Evolutionary conservation across 1,139 yeast species (phyloP).

Genomic region (Yamadazyma dendronema): DNA sequence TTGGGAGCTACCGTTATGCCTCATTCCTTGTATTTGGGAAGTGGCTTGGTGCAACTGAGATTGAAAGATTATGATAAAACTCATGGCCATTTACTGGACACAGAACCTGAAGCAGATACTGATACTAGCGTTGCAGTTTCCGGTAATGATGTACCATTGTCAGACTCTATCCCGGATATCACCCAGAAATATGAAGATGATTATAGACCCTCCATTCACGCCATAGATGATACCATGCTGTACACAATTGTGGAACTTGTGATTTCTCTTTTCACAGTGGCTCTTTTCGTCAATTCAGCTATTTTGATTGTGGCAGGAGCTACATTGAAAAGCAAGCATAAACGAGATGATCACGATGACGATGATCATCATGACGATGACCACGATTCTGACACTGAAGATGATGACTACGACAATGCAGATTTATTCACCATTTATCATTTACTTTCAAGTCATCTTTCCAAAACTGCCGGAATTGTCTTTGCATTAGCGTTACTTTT

Average conservation of each 20-base stretch:
- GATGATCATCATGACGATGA: constrained; percentile 27
- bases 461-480: constrained; percentile 89
- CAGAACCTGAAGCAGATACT: constrained; percentile 2
- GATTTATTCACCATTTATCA: constrained; percentile 85
- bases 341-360: constrained; percentile 9
- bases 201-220: constrained; percentile 65
- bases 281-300: constrained; percentile 77
- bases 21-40: constrained; percentile 86
- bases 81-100: constrained; percentile 44
- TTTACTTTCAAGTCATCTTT: constrained; percentile 66
- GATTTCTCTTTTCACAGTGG: constrained; percentile 68
- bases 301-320: constrained; percentile 78
- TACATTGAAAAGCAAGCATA: constrained; percentile 43
- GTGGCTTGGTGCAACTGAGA: constrained; percentile 90
- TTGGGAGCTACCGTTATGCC: constrained; percentile 99
- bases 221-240: constrained; percentile 65
- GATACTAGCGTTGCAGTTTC: neutral
- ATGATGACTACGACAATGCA: constrained; percentile 54
- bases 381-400: constrained; percentile 46
- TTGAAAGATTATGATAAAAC: constrained; percentile 75
- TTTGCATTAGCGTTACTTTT: constrained; percentile 90
- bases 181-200: constrained; percentile 13
- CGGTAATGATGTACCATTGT: neutral
- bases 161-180: neutral
- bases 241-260: constrained; percentile 67